Evolutionary conservation across 2,329 filamentous ascomycete species (phyloP).

Genomic region (Phialocephala sp.): DNA sequence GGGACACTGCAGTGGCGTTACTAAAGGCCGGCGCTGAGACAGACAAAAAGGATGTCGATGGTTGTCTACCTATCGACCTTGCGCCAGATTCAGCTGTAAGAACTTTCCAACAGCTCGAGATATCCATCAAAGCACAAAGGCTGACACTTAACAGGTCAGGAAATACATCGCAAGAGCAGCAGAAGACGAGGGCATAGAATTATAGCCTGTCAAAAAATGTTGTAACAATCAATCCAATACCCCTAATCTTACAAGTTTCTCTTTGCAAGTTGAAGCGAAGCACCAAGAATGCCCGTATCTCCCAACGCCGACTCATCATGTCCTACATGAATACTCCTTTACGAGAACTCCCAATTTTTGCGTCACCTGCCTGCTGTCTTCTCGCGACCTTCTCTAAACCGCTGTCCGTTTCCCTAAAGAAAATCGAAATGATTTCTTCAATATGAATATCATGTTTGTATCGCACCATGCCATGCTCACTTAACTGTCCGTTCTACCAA

Average conservation of each 20-base stretch:
- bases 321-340: background rate
- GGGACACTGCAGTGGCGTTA: constrained; percentile 82
- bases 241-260: constrained; percentile 5
- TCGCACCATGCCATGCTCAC: constrained; percentile 43
- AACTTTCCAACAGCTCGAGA: constrained; percentile 21
- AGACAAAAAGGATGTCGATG: constrained; percentile 76
- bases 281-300: constrained; percentile 19
- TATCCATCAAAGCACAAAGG: no score
- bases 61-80: constrained; percentile 75
- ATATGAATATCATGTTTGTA: background rate
- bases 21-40: constrained; percentile 85
- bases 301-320: constrained; percentile 1
- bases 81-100: constrained; percentile 84
- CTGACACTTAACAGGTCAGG: constrained; percentile 59
- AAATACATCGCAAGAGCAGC: constrained; percentile 79
- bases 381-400: background rate
- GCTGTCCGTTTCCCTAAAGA: background rate
- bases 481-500: constrained; percentile 84
- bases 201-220: constrained; percentile 40
- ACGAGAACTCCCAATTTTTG: background rate
- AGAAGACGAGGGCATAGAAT: constrained; percentile 82
- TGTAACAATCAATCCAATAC: constrained; percentile 7
- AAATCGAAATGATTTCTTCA: background rate
- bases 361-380: background rate
- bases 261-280: constrained; percentile 6